phyloP scores from a whole-genome alignment of 768 basidiomycete species.

The Sporobolomyces roseus region DNA sequence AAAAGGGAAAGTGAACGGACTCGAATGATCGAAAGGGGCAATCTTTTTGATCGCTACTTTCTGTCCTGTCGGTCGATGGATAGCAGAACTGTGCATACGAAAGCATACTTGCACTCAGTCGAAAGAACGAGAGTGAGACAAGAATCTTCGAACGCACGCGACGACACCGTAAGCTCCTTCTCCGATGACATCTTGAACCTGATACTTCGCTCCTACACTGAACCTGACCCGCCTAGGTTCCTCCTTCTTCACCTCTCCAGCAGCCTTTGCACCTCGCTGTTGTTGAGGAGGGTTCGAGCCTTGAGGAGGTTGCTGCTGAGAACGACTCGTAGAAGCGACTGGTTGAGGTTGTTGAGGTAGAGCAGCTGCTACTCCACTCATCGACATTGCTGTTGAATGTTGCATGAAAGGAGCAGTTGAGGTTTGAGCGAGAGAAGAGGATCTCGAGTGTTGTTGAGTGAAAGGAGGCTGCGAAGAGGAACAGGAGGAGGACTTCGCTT shows the following conservation, averaged over 20 bases:
- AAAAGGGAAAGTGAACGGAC: conserved; percentile 8
- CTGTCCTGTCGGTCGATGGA: conserved; percentile 69
- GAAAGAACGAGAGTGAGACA: conserved; percentile 35
- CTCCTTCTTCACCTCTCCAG: conserved; percentile 18
- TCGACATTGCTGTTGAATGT: neutral
- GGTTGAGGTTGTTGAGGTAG: neutral
- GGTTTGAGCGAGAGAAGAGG: conserved; percentile 6
- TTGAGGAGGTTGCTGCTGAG: too few relatives aligned
- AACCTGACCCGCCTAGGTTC: conserved; percentile 36
- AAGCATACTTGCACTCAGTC: neutral
- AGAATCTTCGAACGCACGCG: neutral
- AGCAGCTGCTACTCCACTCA: neutral
- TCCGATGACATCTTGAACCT: conserved; percentile 52
- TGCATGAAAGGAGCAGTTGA: neutral
- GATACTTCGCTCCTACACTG: conserved; percentile 32
- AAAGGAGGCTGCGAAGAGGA: too few relatives aligned
- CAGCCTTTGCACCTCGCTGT: neutral
- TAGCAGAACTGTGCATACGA: conserved; percentile 56
- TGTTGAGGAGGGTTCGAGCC: too few relatives aligned
- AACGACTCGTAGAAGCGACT: neutral
- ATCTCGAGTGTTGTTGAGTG: neutral
- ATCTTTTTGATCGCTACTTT: conserved; percentile 96
- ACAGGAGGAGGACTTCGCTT: too few relatives aligned
- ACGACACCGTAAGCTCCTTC: conserved; percentile 96
- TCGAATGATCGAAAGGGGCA: conserved; percentile 83